Conservation (phyloP, 2,329 filamentous ascomycete species). For the Ophiostoma sp. region DNA sequence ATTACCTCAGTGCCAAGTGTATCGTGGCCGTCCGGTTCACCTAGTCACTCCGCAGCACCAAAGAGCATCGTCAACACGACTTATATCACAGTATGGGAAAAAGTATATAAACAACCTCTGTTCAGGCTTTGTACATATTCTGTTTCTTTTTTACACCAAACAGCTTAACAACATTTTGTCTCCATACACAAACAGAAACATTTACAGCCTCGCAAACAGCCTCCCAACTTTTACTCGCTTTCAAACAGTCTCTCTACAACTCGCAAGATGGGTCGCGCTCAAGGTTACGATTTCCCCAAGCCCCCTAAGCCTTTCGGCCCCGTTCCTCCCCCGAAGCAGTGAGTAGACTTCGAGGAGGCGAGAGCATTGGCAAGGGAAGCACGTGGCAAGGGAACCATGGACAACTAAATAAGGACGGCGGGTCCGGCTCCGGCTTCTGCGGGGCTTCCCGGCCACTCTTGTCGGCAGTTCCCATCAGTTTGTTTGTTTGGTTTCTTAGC, state of each 20-base stretch:
- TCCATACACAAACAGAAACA: background rate
- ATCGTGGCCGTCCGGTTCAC: background rate
- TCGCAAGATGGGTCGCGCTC: constrained; percentile 15
- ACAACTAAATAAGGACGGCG: background rate
- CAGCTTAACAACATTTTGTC: background rate
- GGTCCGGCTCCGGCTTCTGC: background rate
- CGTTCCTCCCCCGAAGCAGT: constrained; percentile 11
- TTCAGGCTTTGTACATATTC: background rate
- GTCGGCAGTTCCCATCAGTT: background rate
- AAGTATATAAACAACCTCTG: background rate
- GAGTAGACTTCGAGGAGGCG: background rate
- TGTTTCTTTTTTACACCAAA: background rate
- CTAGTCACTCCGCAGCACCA: background rate
- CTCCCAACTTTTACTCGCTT: background rate
- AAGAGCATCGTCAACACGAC: background rate
- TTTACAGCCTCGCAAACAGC: background rate
- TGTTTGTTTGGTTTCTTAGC: background rate
- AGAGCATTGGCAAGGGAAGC: background rate
- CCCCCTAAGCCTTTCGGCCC: constrained; percentile 6
- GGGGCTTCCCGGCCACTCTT: background rate
- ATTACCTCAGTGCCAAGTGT: background rate
- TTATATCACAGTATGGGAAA: background rate
- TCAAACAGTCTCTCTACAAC: background rate
- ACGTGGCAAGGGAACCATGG: background rate
- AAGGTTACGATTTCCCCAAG: constrained; percentile 18